Evolutionary conservation across 176 grass and related monocot species (phyloP), one percentile per base, ranked within the genome.

Genomic region (Oryza rufipogon): DNA sequence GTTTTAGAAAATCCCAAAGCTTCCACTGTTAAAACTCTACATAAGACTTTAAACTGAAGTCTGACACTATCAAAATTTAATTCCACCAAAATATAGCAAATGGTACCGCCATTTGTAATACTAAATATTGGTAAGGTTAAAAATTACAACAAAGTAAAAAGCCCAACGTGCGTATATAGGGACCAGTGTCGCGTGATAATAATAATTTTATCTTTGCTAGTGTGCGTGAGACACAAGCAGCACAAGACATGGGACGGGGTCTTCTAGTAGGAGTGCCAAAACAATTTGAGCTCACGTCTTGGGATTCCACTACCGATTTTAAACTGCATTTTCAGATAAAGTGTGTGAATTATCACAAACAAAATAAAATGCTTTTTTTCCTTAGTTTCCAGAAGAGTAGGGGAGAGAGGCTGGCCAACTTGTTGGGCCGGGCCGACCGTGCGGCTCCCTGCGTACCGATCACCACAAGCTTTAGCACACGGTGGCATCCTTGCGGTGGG

Each of bases 201-300:
- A n/a, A n/a, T 8, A 26, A 26, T 58, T 20, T 19, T 32, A 32
- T 32, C 2, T 32, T 32, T 72, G 19, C 75, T 12, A 6, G 5
- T 2, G 26, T 19, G 68, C 56, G 77, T 80, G 45, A 65, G 74
- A 83, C 68, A 83, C 56, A 73, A 67, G 74, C 58, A 66, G 68
- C 86, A 28, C 15, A 0, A 45, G 44, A 84, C 75, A 84, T 45
- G 87, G 75, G 23, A 32, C 47, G 33, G 47, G 33, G 45, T 68
- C 66, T 58, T 60, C 69, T 22, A 49, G 17, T 56, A 56, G 19
- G 14, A 45, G 47, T 81, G 47, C n/a, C 78, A 61, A 20, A 20
- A 58, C 54, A 58, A 58, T 1, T 20, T 8, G 54, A 58, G 7
- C 16, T 2, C 2, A 2, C 54, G 1, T 58, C 16, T 58, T n/a